phyloP scores from a whole-genome alignment of 192 early-diverging fungal species.

The Coemansia sp. region DNA sequence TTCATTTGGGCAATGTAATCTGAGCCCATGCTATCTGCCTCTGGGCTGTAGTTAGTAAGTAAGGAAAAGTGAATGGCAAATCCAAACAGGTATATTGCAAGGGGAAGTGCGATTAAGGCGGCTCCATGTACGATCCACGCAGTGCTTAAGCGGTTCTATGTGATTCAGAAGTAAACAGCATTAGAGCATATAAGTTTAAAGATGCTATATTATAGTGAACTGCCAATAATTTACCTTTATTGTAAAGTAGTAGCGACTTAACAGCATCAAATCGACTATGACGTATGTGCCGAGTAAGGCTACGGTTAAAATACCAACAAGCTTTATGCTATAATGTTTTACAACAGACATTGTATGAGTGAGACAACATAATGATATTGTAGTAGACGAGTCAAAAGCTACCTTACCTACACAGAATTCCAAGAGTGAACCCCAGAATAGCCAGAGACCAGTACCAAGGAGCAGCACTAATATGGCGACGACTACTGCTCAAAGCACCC shows the following conservation, averaged over 20 bases:
- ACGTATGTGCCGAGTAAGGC: constrained; percentile 80
- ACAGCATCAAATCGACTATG: constrained; percentile 75
- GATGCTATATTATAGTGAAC: constrained; percentile 21
- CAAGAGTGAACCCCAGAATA: constrained; percentile 71
- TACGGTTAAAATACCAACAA: constrained; percentile 89
- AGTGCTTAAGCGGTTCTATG: constrained; percentile 60
- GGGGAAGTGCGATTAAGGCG: constrained; percentile 74
- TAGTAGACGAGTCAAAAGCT: not conserved
- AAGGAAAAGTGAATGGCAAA: constrained; percentile 86
- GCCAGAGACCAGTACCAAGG: constrained; percentile 75
- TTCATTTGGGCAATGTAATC: constrained; percentile 81
- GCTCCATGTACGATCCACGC: constrained; percentile 78
- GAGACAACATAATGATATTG: no score
- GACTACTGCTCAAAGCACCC: constrained; percentile 3
- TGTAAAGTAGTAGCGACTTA: not conserved
- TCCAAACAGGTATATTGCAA: constrained; percentile 69
- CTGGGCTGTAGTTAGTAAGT: constrained; percentile 72
- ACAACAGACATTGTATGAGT: not conserved
- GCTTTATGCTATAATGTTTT: constrained; percentile 72
- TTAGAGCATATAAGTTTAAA: not conserved
- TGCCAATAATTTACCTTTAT: constrained; percentile 60
- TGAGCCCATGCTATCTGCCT: constrained; percentile 91
- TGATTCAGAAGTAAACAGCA: constrained; percentile 18
- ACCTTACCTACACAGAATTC: constrained; percentile 70
- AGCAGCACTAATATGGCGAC: constrained; percentile 44